These are phyloP conservation scores for Candida sphagnicola DNA, from an alignment of 805 yeast genomes.

Conservation along the genomic window DNA sequence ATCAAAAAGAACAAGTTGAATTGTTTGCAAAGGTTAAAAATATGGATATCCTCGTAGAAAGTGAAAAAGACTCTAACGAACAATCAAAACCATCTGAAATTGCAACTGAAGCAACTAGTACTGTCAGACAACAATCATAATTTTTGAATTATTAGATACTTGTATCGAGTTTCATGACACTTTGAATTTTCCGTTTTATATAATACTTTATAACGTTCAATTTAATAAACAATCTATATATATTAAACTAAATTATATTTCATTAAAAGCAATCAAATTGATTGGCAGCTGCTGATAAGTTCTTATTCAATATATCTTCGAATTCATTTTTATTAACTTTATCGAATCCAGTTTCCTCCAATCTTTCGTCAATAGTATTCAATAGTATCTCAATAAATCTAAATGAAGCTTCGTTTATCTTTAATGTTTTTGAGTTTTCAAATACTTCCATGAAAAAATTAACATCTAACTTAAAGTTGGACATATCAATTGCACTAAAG, in stretches of 20 bases:
- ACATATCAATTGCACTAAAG: conserved; percentile 13
- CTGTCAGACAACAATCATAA: not conserved
- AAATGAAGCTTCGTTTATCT: conserved; percentile 31
- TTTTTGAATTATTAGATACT: too few species aligned
- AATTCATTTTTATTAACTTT: conserved; percentile 24
- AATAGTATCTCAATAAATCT: conserved; percentile 29
- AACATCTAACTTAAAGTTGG: conserved; percentile 33
- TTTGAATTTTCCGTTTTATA: too few species aligned
- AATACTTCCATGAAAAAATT: conserved; percentile 37
- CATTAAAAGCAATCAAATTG: conserved; percentile 31
- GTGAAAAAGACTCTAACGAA: not conserved
- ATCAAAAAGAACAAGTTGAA: conserved; percentile 47
- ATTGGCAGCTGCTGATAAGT: conserved; percentile 23
- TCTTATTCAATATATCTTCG: conserved; percentile 22
- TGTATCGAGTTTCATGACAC: too few species aligned
- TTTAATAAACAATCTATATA: not conserved
- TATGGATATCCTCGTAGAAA: conserved; percentile 8
- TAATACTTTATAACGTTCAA: not conserved
- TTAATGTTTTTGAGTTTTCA: conserved; percentile 29
- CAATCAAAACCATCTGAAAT: not conserved
- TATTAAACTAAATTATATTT: not conserved
- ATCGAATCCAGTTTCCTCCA: conserved; percentile 11
- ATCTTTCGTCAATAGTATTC: conserved; percentile 22
- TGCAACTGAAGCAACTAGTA: too few species aligned
- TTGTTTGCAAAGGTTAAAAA: conserved; percentile 38